Conservation (phyloP, 2,329 filamentous ascomycete species). For the Cyphellophora europaea region DNA sequence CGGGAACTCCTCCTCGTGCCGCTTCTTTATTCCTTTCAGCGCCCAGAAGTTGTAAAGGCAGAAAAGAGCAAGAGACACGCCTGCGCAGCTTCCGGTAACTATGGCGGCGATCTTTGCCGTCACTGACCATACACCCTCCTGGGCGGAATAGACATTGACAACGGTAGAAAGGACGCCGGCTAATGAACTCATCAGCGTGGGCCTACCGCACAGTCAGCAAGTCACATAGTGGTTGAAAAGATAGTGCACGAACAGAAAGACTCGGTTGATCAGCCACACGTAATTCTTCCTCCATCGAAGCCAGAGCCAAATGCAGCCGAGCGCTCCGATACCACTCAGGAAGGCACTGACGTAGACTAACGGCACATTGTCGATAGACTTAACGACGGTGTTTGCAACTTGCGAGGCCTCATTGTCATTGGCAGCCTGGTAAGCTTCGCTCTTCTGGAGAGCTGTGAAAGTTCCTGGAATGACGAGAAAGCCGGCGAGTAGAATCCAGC, state of each 20-base stretch:
- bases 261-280: constrained; percentile 44
- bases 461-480: constrained; percentile 46
- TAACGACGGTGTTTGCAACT: constrained; percentile 23
- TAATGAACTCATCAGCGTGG: constrained; percentile 34
- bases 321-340: constrained; percentile 31
- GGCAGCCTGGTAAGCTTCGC: constrained; percentile 19
- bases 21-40: constrained; percentile 23
- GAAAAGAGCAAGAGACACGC: constrained; percentile 20
- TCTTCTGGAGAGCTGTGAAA: constrained; percentile 36
- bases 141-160: constrained; percentile 35
- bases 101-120: constrained; percentile 22
- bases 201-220: constrained; percentile 16
- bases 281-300: constrained; percentile 39
- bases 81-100: constrained; percentile 15
- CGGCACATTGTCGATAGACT: constrained; percentile 27
- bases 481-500: constrained; percentile 43
- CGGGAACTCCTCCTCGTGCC: constrained; percentile 23
- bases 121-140: constrained; percentile 22
- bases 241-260: constrained; percentile 31
- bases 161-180: constrained; percentile 43
- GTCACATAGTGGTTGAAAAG: neutral
- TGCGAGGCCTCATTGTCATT: constrained; percentile 19
- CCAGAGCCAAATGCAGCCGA: constrained; percentile 36
- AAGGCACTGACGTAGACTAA: constrained; percentile 36
- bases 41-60: constrained; percentile 29